phyloP scores from a whole-genome alignment of 345 rosid genomes.

The Linum lewisii region DNA sequence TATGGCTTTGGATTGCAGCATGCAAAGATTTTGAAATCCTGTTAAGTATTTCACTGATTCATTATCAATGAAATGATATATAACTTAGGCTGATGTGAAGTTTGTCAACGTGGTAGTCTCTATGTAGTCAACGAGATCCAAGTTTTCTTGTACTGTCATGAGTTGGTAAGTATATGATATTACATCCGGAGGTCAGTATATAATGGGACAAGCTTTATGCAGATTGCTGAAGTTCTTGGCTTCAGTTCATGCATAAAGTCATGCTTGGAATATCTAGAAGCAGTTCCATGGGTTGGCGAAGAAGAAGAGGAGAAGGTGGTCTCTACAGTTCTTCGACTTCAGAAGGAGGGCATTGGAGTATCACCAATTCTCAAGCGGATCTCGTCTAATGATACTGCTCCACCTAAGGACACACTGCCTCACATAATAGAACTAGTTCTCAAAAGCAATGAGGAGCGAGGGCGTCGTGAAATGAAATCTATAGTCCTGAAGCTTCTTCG shows the following conservation, averaged over 20 bases:
- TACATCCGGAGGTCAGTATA: too few species aligned
- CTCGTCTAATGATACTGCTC: constrained; percentile 41
- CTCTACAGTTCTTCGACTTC: constrained; percentile 56
- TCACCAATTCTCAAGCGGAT: constrained; percentile 71
- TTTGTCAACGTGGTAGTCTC: too few species aligned
- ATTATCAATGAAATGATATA: too few species aligned
- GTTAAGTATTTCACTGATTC: too few species aligned
- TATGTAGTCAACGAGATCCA: not conserved
- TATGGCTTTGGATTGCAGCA: too few species aligned
- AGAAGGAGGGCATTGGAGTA: constrained; percentile 58
- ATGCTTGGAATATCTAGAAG: constrained; percentile 91
- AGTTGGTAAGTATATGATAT: not conserved
- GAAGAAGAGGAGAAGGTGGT: constrained; percentile 95
- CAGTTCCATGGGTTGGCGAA: constrained; percentile 98
- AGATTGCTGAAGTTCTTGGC: constrained; percentile 75
- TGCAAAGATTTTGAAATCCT: too few species aligned
- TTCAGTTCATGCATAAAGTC: constrained; percentile 59
- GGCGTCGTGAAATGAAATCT: constrained; percentile 86
- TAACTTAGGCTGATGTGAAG: too few species aligned
- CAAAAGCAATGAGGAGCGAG: constrained; percentile 81
- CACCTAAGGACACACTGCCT: constrained; percentile 73
- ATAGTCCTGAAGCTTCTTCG: constrained; percentile 79
- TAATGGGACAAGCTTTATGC: constrained; percentile 4
- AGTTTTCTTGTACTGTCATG: not conserved
- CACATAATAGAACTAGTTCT: constrained; percentile 75